phyloP scores from a whole-genome alignment of 164 flowering plant genomes.

The Hamamelis virginiana region DNA sequence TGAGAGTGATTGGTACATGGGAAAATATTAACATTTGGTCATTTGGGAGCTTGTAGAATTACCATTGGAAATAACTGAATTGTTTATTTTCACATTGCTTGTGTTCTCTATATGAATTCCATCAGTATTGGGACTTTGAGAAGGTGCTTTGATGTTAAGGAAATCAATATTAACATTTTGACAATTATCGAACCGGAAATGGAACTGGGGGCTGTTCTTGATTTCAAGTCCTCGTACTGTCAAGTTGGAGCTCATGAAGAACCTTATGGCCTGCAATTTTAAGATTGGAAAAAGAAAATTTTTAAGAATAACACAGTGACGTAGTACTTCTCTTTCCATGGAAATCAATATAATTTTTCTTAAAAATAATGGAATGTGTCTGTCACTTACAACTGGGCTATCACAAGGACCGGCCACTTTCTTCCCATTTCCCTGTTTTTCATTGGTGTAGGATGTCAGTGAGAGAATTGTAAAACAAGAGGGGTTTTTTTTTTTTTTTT shows the following conservation, averaged over 20 bases:
- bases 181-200: constrained; percentile 73
- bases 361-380: too few relatives aligned
- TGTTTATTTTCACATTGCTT: constrained; percentile 52
- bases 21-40: not conserved
- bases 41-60: constrained; percentile 7
- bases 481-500: too few relatives aligned
- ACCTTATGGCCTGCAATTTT: constrained; percentile 72
- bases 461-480: too few relatives aligned
- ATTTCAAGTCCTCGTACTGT: constrained; percentile 61
- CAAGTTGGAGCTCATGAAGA: constrained; percentile 72
- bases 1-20: not conserved
- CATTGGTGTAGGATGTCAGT: not conserved
- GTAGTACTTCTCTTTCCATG: too few relatives aligned
- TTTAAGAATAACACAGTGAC: too few relatives aligned
- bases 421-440: constrained; percentile 63
- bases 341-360: too few relatives aligned
- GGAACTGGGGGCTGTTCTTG: constrained; percentile 80
- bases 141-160: constrained; percentile 58
- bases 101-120: constrained; percentile 84
- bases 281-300: too few relatives aligned
- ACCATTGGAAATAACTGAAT: constrained; percentile 73
- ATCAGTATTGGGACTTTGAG: constrained; percentile 84
- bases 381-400: constrained; percentile 24
- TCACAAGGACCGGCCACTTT: constrained; percentile 28
- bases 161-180: constrained; percentile 51